phyloP scores from a whole-genome alignment of 352 stramenopile genomes.

The Phytopythium vexans region DNA sequence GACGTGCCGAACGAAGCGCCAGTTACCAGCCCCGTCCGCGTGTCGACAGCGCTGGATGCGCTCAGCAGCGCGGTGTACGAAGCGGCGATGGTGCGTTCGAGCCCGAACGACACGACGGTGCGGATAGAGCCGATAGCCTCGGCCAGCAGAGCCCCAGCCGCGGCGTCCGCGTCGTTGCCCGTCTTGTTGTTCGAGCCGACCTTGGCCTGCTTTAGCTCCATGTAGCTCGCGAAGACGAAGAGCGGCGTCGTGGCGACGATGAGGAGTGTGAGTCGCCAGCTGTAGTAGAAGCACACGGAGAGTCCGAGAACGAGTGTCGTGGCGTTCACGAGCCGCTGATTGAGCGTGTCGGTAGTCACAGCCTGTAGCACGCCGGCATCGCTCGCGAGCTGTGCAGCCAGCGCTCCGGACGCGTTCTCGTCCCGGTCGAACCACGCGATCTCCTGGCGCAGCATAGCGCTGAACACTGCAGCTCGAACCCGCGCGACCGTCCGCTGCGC shows the following conservation, averaged over 20 bases:
- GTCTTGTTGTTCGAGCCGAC: constrained; percentile 32
- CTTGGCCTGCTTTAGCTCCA: constrained; percentile 36
- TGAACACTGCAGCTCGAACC: constrained; percentile 40
- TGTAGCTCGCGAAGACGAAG: constrained; percentile 33
- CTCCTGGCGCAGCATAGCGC: constrained; percentile 61
- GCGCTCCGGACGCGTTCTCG: constrained; percentile 57
- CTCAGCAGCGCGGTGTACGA: too few relatives aligned
- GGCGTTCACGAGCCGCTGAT: constrained; percentile 43
- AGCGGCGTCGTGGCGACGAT: constrained; percentile 11
- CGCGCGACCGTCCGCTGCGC: constrained; percentile 44
- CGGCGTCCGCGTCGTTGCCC: constrained; percentile 35
- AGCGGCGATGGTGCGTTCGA: too few relatives aligned
- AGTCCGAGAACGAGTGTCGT: constrained; percentile 53
- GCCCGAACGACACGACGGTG: constrained; percentile 46
- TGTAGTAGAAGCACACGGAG: constrained; percentile 30
- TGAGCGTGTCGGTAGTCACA: constrained; percentile 68
- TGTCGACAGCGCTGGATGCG: too few relatives aligned
- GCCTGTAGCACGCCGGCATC: constrained; percentile 76
- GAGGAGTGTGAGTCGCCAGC: constrained; percentile 21
- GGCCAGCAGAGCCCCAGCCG: constrained; percentile 31
- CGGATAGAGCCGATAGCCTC: constrained; percentile 53
- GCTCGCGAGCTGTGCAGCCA: constrained; percentile 59
- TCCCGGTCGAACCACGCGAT: constrained; percentile 72
- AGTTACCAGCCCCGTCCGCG: too few relatives aligned
- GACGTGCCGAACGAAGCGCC: constrained; percentile 48